Base-by-base conservation (phyloP, 1,139 yeast species). In the Candida tropicalis region DNA sequence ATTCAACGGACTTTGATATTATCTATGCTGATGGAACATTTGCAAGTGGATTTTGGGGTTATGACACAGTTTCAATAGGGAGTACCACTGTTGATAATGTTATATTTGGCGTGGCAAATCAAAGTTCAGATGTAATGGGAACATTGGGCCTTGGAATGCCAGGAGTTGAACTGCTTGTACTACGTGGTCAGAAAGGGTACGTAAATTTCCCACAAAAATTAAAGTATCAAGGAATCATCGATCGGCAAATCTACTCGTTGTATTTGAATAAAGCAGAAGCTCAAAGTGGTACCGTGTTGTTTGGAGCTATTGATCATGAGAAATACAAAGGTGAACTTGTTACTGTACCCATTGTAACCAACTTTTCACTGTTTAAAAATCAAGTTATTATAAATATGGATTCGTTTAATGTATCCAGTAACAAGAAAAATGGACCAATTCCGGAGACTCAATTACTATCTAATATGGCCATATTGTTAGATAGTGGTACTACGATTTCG, bases 11-110 rank as follows among this genome's bases (percentile, higher is more conserved):
- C 9, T 42, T 53, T 24, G 16, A 35, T 6, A 42, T 42, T 25
- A 31, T 38, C 15, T 52, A 50, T 27, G 50, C 39, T 20, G 54
- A 50, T 41, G 45, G 47, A 1, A 38, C 47, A 25, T 39, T 38
- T 35, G 64, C 85, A 39, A 74, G 77, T 60, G 73, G 80, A 44
- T 62, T 70, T 45, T 83, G 87, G 87, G 72, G 82, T 40, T 60
- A 68, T 48, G 79, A 87, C 50, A 41, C 38, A 52, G 25, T 54
- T 13, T 24, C 18, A 20, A 37, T 57, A 9, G 51, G 51, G 18
- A 53, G 47, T 25, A 37, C 43, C 12, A 33, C 15, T 8, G 35
- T 50, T 3, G 28, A 35, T 15, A 29, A 40, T 11, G 65, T 80
- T 49, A 49, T 51, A 39, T 57, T 60, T 49, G 64, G 55, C 16